Base-by-base conservation (phyloP, 192 early-diverging fungal genomes). In the Podila minutissima region DNA sequence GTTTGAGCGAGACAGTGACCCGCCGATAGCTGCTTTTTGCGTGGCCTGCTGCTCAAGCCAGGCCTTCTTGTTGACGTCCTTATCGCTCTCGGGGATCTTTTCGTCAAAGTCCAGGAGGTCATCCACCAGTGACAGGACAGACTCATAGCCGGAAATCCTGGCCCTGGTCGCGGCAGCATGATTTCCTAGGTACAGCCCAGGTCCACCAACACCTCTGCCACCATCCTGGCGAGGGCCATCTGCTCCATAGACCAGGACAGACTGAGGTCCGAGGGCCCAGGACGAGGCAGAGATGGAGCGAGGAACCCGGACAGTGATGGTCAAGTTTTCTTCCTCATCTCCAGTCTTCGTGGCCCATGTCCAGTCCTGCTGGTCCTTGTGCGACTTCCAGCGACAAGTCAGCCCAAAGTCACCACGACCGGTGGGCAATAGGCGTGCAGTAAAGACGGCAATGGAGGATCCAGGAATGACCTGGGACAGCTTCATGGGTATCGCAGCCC, bases 321-420 rank as follows among this genome's bases (percentile, higher is more conserved):
- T 64, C 7, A 81, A 66, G 35, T 81, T 71, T 46, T 48, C 33
- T 32, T 15, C 31, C 55, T 53, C 62, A 20, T n/a, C 22, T 1
- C 19, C 55, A 20, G 64, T 53, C 5, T 68, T 67, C 12, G 77
- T 71, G 2, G 71, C 77, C 77, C 77, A 81, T 31, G 72, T 66
- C 77, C 77, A 81, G 10, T 70, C 67, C 7, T 59, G 28, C 48
- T 72, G 10, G 64, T 73, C 67, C 24, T 57, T 65, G 32, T 81
- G 77, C 3, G 71, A 55, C 57, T 81, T 81, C 77, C 77, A 81
- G 10, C 77, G 60, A 2, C 69, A 69, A 0, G 77, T 81, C 41
- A 81, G 49, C 7, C 77, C 77, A 73, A 81, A 81, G 19, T 81
- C 77, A 1, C 77, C 77, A 17, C 77, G 65, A n/a, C 77, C 77